Evolutionary conservation across 75 land plant genomes (phyloP).

Genomic region (Sequoiadendron giganteum): DNA sequence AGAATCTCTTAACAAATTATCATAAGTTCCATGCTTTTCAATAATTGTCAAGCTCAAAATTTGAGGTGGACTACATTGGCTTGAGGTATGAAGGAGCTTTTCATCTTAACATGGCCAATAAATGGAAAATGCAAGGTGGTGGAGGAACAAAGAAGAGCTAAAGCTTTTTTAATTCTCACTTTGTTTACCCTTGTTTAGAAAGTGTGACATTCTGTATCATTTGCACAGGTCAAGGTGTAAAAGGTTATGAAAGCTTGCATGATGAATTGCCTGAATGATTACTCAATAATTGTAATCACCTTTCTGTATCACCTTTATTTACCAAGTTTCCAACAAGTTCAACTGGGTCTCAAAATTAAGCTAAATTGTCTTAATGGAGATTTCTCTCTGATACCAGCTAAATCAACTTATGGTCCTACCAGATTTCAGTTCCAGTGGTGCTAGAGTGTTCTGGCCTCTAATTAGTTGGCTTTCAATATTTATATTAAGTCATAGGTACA

Average conservation of each 20-base stretch:
- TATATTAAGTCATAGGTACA: not conserved
- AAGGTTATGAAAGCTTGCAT: not conserved
- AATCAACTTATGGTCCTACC: not conserved
- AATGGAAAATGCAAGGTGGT: not conserved
- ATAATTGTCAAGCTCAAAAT: not conserved
- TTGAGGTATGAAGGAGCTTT: not conserved
- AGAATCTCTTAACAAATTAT: not conserved
- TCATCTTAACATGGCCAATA: not conserved
- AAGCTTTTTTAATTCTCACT: not conserved
- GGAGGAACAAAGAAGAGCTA: not conserved
- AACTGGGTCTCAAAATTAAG: not conserved
- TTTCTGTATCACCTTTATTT: not conserved
- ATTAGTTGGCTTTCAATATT: not conserved
- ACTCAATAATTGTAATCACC: not conserved
- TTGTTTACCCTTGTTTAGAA: not conserved
- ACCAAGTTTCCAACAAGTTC: not conserved
- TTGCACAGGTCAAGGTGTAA: not conserved
- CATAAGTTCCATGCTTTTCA: not conserved
- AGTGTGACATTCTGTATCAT: not conserved
- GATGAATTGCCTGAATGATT: not conserved
- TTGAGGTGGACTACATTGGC: not conserved
- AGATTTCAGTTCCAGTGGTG: not conserved
- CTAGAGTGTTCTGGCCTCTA: not conserved
- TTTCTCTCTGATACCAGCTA: not conserved
- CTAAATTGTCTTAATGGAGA: not conserved